Base-by-base conservation (phyloP, 2,329 filamentous ascomycete species). In the Aureobasidium sp. region DNA sequence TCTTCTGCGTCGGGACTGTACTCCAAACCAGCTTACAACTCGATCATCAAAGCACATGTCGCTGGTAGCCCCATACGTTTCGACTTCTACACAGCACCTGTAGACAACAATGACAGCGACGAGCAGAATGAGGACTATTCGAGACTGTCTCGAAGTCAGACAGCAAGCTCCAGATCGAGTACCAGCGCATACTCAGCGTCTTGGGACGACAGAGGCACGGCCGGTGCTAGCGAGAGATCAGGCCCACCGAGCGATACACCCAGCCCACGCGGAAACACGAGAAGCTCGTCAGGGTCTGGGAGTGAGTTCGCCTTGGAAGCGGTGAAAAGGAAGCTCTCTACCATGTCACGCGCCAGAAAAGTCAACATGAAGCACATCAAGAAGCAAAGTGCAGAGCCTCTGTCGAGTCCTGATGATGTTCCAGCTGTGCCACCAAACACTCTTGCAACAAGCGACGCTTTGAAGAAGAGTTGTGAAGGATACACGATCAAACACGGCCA, bases 81-180 rank as follows among this genome's bases (percentile, higher is more conserved):
- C 36, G 30, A 59, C 27, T 41, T 34, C 25, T 47, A 6, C 21
- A 32, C 54, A 21, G 39, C 42, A 14, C 30, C 32, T 39, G n/a
- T 30, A n/a, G 29, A 32, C n/a, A 42, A 32, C 27, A 16, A 58
- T 11, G 65, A 66, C 41, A 58, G 54, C 34, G 63, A 64, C 2
- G 64, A 64, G 14, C 63, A 64, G 13, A 25, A 30, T 30, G 41
- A 29, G 21, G 42, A 37, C 1, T 13, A 6, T 2, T 25, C 54
- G 16, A 11, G 25, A 13, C 30, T 48, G 42, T 36, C 41, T 37
- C 41, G 42, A 48, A 58, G 42, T 25, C 54, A 48, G 29, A 44
- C 54, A 1, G 54, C 32, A 13, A 58, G 42, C 29, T 58, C 42
- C 5, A 36, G 14, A 9, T 57, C 53, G 14, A 48, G 54, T 30